Evolutionary conservation across 129 eudicot genomes (phyloP), one percentile per base, ranked within the genome.

Genomic region (Ambrosia artemisiifolia): DNA sequence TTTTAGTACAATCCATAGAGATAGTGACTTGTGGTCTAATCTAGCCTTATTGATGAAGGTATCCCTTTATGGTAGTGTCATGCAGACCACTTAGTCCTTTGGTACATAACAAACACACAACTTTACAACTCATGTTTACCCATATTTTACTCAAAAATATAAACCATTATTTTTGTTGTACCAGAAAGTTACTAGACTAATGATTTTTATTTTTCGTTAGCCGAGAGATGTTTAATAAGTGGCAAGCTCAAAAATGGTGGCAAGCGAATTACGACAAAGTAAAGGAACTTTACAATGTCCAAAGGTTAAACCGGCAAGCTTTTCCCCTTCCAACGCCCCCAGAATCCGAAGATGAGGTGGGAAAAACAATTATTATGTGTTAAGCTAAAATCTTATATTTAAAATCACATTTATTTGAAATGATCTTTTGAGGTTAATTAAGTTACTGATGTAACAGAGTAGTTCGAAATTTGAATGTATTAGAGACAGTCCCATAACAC

Each of bases 181-280:
- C 64, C 64, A 5, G 38, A 34, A 57, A 24, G 4, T 57, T n/a
- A 2, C 65, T 55, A 42, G 18, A 34, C 13, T 76, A 19, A 4
- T 35, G 8, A 7, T 30, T 18, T 12, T 12, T 8, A 12, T 61
- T 0, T 7, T 55, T 54, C 70, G 2, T 35, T 48, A 85, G 86
- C 43, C 80, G 86, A 3, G 84, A 85, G 36, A 82, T 53, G 77
- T 85, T 70, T 74, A 79, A 85, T 70, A 78, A 85, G 70, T 81
- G 84, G 84, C 89, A 81, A 85, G 89, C 89, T 38, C 89, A 85
- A 55, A 78, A 77, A 67, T 82, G 89, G 86, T 85, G 89, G 89
- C 74, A 79, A 43, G 89, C 82, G 34, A 85, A 85, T 56, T 85
- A 61, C 47, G 89, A 85, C 30, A 78, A 75, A 69, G 78, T 85